Evolutionary conservation across 768 basidiomycete genomes (phyloP), one percentile per base, ranked within the genome.

Genomic region (Tricholoma saponaceum): DNA sequence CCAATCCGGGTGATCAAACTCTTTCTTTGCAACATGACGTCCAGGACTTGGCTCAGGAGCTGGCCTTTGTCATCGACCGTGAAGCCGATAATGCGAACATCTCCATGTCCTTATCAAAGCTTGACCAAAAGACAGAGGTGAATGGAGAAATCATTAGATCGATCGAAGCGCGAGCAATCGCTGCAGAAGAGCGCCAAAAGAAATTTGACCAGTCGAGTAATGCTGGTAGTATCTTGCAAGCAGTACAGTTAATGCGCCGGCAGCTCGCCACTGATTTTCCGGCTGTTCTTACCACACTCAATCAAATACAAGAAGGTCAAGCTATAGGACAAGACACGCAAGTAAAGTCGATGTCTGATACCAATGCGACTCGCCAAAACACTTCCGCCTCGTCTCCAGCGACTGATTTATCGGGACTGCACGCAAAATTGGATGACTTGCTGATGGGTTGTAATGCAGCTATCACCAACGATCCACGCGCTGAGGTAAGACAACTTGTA

Each of bases 231-330:
- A 43, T 54, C 44, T 44, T 28, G 28, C 53, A 54, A 14, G 32
- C 16, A 28, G 5, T 54, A 23, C 53, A 43, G 13, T 83, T 41
- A 70, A 74, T 52, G 52, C 56, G 2, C 20, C 53, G 32, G 32
- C 74, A 73, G n/a, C 62, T 85, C 52, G 70, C 69, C 12, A 64
- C 64, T 7, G 69, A 77, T 33, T 66, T 78, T 33, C 73, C 76
- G 10, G 57, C 68, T 5, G 61, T 82, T 35, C 55, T 72, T 23
- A 68, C 67, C 30, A 74, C 70, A 55, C 63, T 75, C 14, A 16
- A 43, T 57, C 61, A 67, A 25, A 68, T 75, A 46, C 69, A 65
- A 65, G 61, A 67, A 58, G n/a, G 61, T 53, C 54, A 68, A 64
- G 44, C 26, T 18, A 50, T 20, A 10, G 28, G 26, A 50, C 47